Conservation (phyloP, 192 early-diverging fungal genomes). For the Coemansia sp. region DNA sequence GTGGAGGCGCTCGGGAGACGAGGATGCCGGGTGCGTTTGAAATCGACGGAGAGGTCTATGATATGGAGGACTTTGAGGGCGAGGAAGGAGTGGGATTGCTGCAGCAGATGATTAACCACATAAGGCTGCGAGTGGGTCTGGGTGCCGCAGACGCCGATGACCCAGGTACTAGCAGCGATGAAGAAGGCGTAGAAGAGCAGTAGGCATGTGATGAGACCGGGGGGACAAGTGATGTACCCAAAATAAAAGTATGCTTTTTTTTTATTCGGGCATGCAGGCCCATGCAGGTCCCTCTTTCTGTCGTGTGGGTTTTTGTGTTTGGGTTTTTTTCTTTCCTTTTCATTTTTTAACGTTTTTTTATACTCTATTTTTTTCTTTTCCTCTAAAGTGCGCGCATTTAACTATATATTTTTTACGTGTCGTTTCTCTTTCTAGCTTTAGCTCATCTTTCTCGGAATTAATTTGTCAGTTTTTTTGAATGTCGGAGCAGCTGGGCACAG, state of each 20-base stretch:
- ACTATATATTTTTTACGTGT: neutral
- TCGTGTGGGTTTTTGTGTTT: neutral
- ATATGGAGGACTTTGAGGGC: slow-evolving; percentile 13
- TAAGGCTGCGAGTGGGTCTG: slow-evolving; percentile 12
- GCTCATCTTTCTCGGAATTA: neutral
- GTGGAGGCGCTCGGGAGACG: neutral
- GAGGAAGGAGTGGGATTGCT: slow-evolving; percentile 1
- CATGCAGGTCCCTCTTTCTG: no score
- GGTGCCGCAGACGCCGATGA: slow-evolving; percentile 7
- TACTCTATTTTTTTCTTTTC: neutral
- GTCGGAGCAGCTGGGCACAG: slow-evolving; percentile 9
- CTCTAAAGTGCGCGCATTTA: neutral
- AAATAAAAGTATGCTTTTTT: no score
- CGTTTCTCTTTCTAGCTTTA: neutral
- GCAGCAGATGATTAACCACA: slow-evolving; percentile 19
- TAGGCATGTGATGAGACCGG: neutral
- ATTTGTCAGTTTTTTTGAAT: slow-evolving; percentile 8
- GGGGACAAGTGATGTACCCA: neutral
- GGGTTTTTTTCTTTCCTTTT: neutral
- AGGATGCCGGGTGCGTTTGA: slow-evolving; percentile 36
- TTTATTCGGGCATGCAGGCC: neutral
- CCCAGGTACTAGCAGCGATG: slow-evolving; percentile 40
- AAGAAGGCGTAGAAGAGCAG: slow-evolving; percentile 3
- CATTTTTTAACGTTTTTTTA: neutral
- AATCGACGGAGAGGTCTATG: slow-evolving; percentile 12